Conservation (phyloP, 495 filamentous ascomycete genomes). For the Ascodesmis nigricans region DNA sequence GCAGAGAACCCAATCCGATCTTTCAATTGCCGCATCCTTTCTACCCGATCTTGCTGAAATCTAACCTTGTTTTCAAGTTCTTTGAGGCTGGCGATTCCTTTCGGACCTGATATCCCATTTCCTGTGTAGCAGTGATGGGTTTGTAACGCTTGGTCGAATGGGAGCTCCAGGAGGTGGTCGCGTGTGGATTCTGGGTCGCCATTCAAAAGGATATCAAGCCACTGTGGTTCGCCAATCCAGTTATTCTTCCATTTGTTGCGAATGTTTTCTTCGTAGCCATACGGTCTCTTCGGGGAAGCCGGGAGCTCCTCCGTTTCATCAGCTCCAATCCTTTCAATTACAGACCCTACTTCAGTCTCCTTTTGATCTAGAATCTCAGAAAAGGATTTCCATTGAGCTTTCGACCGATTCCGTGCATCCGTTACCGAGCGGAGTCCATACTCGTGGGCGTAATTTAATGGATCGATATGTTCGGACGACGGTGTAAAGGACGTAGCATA, state of each 20-base stretch:
- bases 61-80: slow-evolving; percentile 18
- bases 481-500: slow-evolving; percentile 12
- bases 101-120: too few species aligned
- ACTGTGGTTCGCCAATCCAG: slow-evolving; percentile 19
- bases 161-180: slow-evolving; percentile 17
- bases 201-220: slow-evolving; percentile 19
- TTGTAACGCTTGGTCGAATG: slow-evolving; percentile 16
- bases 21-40: slow-evolving; percentile 3
- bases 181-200: slow-evolving; percentile 16
- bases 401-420: slow-evolving; percentile 11
- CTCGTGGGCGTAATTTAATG: slow-evolving; percentile 13
- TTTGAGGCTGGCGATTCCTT: slow-evolving; percentile 12
- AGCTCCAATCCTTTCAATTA: slow-evolving; percentile 2
- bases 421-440: slow-evolving; percentile 9
- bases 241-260: slow-evolving; percentile 19
- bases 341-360: slow-evolving; percentile 9
- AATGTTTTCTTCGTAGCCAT: slow-evolving; percentile 17
- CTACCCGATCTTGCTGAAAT: slow-evolving; percentile 15
- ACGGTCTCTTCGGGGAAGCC: neutral
- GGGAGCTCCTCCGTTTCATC: slow-evolving; percentile 1
- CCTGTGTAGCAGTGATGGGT: slow-evolving; percentile 17
- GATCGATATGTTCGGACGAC: slow-evolving; percentile 6
- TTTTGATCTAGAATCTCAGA: slow-evolving; percentile 12
- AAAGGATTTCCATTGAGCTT: slow-evolving; percentile 20
- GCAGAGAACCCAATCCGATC: too few species aligned